phyloP scores from a whole-genome alignment of 495 filamentous ascomycete genomes.

The Bombardia bombarda region DNA sequence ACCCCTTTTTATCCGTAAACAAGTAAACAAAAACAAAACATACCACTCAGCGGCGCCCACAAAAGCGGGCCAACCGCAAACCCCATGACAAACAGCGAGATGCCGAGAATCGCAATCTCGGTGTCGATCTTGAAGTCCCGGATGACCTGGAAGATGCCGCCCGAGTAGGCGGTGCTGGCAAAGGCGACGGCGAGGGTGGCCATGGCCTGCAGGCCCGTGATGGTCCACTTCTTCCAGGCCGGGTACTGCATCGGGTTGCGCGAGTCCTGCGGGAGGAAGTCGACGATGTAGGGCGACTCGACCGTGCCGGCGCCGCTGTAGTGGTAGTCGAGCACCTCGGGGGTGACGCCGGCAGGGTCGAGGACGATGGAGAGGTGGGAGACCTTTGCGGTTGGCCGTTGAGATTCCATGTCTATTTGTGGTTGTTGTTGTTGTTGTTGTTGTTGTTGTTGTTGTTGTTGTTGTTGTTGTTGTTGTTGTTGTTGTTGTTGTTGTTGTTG shows the following conservation, averaged over 20 bases:
- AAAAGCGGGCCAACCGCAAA: conserved; percentile 61
- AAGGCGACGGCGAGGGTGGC: conserved; percentile 68
- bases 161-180: conserved; percentile 68
- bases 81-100: conserved; percentile 69
- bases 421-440: not conserved
- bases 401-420: not conserved
- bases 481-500: not conserved
- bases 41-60: conserved; percentile 51
- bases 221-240: conserved; percentile 57
- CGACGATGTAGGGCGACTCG: conserved; percentile 66
- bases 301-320: conserved; percentile 66
- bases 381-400: not conserved
- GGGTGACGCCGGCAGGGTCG: conserved; percentile 30
- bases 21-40: conserved; percentile 1
- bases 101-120: conserved; percentile 56
- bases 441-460: not conserved
- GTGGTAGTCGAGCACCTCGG: conserved; percentile 44
- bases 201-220: conserved; percentile 55
- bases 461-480: not conserved
- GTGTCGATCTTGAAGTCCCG: conserved; percentile 49
- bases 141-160: conserved; percentile 57
- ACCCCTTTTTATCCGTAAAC: conserved; percentile 21
- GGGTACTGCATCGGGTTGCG: conserved; percentile 66
- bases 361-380: conserved; percentile 19
- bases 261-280: conserved; percentile 64